phyloP scores from a whole-genome alignment of 352 stramenopile species.

The Globisporangium heterothallicum region DNA sequence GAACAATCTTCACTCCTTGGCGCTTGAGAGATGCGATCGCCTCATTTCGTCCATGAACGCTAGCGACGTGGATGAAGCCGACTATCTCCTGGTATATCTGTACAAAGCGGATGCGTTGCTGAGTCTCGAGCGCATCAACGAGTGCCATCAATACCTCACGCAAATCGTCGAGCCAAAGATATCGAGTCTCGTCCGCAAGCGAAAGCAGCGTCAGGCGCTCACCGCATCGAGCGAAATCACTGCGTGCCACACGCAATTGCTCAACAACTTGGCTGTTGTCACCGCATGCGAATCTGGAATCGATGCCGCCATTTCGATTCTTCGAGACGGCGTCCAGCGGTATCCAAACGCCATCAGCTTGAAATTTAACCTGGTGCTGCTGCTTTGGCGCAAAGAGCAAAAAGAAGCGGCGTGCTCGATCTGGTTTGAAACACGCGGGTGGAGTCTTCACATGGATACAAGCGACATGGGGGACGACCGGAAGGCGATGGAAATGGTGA shows the following conservation, averaged over 20 bases:
- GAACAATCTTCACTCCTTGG: slow-evolving; percentile 35
- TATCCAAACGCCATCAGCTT: slow-evolving; percentile 41
- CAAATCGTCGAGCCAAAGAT: slow-evolving; percentile 26
- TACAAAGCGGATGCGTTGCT: slow-evolving; percentile 76
- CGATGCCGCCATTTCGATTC: slow-evolving; percentile 34
- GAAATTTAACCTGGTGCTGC: slow-evolving; percentile 69
- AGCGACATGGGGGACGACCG: slow-evolving; percentile 20
- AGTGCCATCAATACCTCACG: slow-evolving; percentile 43
- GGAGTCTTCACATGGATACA: slow-evolving; percentile 30
- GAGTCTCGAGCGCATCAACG: slow-evolving; percentile 63
- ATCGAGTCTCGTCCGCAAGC: background rate
- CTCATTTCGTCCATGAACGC: slow-evolving; percentile 11
- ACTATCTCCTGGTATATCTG: slow-evolving; percentile 26
- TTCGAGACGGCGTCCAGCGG: slow-evolving; percentile 31
- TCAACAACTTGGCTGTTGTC: slow-evolving; percentile 74
- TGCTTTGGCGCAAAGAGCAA: slow-evolving; percentile 60
- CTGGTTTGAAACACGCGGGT: slow-evolving; percentile 64
- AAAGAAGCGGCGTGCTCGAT: slow-evolving; percentile 42
- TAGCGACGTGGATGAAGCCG: background rate
- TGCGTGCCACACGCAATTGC: slow-evolving; percentile 42
- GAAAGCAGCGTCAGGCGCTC: slow-evolving; percentile 6
- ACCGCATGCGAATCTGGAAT: slow-evolving; percentile 31
- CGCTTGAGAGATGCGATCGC: slow-evolving; percentile 35
- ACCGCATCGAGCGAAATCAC: slow-evolving; percentile 20
- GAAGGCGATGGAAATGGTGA: slow-evolving; percentile 14